These are phyloP conservation scores for Nymphaea thermarum DNA, from an alignment of 164 flowering plant species.

Conservation along the genomic window DNA sequence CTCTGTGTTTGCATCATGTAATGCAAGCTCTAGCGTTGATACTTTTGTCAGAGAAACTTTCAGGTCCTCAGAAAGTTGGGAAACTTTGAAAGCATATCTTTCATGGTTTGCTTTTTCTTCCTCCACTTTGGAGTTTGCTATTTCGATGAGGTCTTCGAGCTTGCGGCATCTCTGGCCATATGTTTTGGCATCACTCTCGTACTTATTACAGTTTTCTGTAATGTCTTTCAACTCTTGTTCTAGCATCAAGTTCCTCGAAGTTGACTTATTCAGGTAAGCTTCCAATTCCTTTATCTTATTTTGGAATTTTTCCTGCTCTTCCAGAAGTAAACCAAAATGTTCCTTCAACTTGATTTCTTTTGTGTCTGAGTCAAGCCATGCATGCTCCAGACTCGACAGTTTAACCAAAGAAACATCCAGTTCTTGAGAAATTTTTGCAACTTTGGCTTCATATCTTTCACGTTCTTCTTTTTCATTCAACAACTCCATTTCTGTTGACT, in stretches of 20 bases:
- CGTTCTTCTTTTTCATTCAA: constrained; percentile 44
- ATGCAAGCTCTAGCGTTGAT: constrained; percentile 50
- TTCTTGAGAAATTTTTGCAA: constrained; percentile 41
- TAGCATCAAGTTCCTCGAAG: constrained; percentile 51
- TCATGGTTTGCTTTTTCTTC: constrained; percentile 39
- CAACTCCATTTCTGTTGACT: constrained; percentile 37
- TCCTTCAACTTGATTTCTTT: constrained; percentile 56
- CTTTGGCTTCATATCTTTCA: constrained; percentile 26
- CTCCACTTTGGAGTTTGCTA: constrained; percentile 45
- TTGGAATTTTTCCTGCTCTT: not conserved
- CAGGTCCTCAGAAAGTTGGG: constrained; percentile 48
- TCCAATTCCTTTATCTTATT: not conserved
- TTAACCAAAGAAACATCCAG: constrained; percentile 45
- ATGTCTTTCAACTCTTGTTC: constrained; percentile 52
- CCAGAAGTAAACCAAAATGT: constrained; percentile 9
- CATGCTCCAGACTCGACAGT: constrained; percentile 48
- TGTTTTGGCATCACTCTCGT: not conserved
- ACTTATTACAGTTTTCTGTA: constrained; percentile 35
- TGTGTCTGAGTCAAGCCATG: constrained; percentile 37
- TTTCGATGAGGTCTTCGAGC: constrained; percentile 40
- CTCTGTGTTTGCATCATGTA: constrained; percentile 42
- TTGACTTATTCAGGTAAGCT: not conserved
- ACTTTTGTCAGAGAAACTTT: constrained; percentile 41
- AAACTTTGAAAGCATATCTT: constrained; percentile 26
- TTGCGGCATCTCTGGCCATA: constrained; percentile 51